A percentile compares a stretch with the other conserved stretches of the same genome.
Conservation (phyloP, 768 basidiomycete genomes). For the Mycena haematopus region DNA sequence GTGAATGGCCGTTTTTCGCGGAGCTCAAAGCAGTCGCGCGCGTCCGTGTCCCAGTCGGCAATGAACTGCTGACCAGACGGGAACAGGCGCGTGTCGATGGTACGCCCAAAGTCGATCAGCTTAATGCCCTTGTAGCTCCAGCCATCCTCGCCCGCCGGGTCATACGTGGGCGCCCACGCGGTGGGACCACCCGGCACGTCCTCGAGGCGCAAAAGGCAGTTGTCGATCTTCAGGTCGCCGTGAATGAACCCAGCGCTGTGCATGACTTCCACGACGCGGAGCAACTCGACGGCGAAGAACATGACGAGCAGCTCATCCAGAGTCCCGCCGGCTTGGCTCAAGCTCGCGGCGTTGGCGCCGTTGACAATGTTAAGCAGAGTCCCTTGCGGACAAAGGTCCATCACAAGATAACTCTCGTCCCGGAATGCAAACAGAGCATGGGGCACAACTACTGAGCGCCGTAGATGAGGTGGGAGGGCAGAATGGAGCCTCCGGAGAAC, state of each 20-base stretch:
- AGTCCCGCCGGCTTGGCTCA: conserved; percentile 80
- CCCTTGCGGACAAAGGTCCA: conserved; percentile 90
- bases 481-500: conserved; percentile 80
- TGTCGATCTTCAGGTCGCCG: conserved; percentile 99
- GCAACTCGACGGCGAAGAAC: conserved; percentile 93
- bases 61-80: conserved; percentile 80
- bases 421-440: conserved; percentile 81
- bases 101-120: conserved; percentile 97
- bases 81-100: conserved; percentile 86
- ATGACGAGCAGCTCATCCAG: conserved; percentile 93
- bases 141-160: conserved; percentile 77
- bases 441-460: conserved; percentile 75
- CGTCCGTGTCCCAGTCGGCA: conserved; percentile 89
- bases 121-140: conserved; percentile 90
- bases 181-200: conserved; percentile 75
- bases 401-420: conserved; percentile 90
- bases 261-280: conserved; percentile 82
- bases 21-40: conserved; percentile 91
- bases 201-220: conserved; percentile 92
- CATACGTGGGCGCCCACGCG: conserved; percentile 79
- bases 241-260: conserved; percentile 90
- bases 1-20: conserved; percentile 87
- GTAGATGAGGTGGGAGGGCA: conserved; percentile 63
- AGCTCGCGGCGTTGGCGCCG: conserved; percentile 73
- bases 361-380: conserved; percentile 93